These are phyloP conservation scores for Fraxinus cuspidata DNA, from an alignment of 257 asterid genomes.

Conservation along the genomic window DNA sequence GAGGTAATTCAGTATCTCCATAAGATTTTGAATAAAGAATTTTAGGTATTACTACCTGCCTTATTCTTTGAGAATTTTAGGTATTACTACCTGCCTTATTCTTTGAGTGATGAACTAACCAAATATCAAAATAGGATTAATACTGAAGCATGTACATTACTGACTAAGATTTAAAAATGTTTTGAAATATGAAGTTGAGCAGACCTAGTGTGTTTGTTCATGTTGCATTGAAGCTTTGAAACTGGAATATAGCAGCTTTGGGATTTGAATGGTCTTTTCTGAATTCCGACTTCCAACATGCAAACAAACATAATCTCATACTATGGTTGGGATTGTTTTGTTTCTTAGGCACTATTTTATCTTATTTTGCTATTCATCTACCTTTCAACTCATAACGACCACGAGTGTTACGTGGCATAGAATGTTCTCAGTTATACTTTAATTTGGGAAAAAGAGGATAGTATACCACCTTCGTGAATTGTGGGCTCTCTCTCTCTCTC, in stretches of 20 bases:
- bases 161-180: constrained; percentile 8
- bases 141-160: not conserved
- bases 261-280: not conserved
- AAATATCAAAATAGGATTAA: too few relatives aligned
- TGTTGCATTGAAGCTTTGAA: constrained; percentile 13
- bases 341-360: not conserved
- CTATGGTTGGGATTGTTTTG: not conserved
- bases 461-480: not conserved
- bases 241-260: not conserved
- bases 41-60: not conserved
- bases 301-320: not conserved
- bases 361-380: not conserved
- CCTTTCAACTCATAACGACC: not conserved
- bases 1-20: constrained; percentile 53
- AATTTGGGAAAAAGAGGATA: not conserved
- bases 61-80: not conserved
- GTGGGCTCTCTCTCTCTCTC: too few relatives aligned
- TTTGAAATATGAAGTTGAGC: not conserved
- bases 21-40: constrained; percentile 5
- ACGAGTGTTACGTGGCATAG: not conserved
- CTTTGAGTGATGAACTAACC: not conserved
- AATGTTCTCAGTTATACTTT: not conserved
- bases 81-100: too few relatives aligned
- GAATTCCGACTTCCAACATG: not conserved
- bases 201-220: not conserved